A percentile compares a stretch with the other conserved stretches of the same genome.
Evolutionary conservation across 352 stramenopile species (phyloP).

Genomic region (Sclerospora graminicola): DNA sequence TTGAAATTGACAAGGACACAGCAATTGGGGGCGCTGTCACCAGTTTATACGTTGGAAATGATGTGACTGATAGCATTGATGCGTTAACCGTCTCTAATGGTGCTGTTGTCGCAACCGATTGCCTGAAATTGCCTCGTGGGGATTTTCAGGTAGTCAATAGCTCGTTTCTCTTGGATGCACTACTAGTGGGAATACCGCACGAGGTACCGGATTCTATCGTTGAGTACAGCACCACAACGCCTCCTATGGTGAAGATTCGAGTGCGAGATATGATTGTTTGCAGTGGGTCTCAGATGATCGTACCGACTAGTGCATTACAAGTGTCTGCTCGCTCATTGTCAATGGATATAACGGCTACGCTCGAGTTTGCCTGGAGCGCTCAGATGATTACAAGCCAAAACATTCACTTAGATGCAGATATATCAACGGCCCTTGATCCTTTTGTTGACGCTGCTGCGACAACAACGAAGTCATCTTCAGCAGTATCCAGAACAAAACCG

Average conservation of each 20-base stretch:
- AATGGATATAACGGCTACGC: slow-evolving; percentile 35
- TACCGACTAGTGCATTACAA: slow-evolving; percentile 25
- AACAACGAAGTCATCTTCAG: slow-evolving; percentile 2
- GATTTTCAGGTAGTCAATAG: slow-evolving; percentile 38
- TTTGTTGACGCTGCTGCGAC: slow-evolving; percentile 8
- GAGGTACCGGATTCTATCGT: slow-evolving; percentile 15
- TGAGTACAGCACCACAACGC: slow-evolving; percentile 9
- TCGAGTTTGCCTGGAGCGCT: slow-evolving; percentile 33
- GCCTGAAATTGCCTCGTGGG: slow-evolving; percentile 20
- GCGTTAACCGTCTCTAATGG: slow-evolving; percentile 35
- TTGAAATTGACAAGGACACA: slow-evolving; percentile 20
- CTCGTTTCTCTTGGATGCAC: slow-evolving; percentile 37
- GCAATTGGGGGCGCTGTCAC: slow-evolving; percentile 37
- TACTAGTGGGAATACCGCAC: slow-evolving; percentile 12
- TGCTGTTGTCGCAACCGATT: slow-evolving; percentile 33
- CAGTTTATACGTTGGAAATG: slow-evolving; percentile 24
- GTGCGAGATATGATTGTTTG: slow-evolving; percentile 37
- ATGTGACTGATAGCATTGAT: slow-evolving; percentile 18
- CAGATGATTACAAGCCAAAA: slow-evolving; percentile 34
- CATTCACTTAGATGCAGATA: slow-evolving; percentile 40
- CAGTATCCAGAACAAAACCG: slow-evolving; percentile 1
- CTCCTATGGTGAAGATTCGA: slow-evolving; percentile 20
- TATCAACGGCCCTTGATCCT: slow-evolving; percentile 23
- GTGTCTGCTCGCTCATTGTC: slow-evolving; percentile 34
- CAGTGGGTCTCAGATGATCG: slow-evolving; percentile 26